These are phyloP conservation scores for Verticillium longisporum DNA, from an alignment of 2,329 filamentous ascomycete genomes.

Conservation along the genomic window DNA sequence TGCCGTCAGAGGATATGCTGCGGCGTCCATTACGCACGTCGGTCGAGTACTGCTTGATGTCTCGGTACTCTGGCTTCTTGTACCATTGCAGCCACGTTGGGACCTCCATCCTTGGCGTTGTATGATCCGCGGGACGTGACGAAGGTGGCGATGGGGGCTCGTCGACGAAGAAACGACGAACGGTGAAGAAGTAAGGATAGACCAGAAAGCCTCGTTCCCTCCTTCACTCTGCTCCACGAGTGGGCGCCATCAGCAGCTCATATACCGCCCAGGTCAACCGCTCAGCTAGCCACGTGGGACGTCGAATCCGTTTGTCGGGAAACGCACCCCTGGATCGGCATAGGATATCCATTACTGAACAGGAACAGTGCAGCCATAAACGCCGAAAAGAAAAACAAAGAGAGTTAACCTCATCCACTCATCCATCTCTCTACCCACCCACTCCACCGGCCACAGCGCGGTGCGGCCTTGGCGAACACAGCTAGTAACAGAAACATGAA, in stretches of 20 bases:
- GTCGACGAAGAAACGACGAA: not conserved
- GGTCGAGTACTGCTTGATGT: conserved; percentile 36
- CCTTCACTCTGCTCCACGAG: not conserved
- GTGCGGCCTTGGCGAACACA: not conserved
- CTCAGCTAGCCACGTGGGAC: not conserved
- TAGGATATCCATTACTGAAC: not conserved
- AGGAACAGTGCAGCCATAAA: not conserved
- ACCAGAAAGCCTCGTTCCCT: not conserved
- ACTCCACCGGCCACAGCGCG: not conserved
- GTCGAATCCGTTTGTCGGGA: not conserved
- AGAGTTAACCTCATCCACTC: too few relatives aligned
- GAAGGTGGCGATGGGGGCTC: not conserved
- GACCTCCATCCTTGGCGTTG: conserved; percentile 7
- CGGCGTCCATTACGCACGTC: conserved; percentile 26
- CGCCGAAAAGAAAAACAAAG: not conserved
- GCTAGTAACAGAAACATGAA: not conserved
- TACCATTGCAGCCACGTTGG: conserved; percentile 36
- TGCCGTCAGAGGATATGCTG: conserved; percentile 26
- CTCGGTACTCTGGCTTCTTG: conserved; percentile 41
- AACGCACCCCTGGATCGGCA: not conserved
- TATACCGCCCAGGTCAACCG: not conserved
- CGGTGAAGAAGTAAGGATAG: not conserved
- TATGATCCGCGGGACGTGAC: not conserved
- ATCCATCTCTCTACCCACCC: not conserved
- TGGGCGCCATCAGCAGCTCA: not conserved